Base-by-base conservation (phyloP, 306 rosid species). In the Inga oerstediana region DNA sequence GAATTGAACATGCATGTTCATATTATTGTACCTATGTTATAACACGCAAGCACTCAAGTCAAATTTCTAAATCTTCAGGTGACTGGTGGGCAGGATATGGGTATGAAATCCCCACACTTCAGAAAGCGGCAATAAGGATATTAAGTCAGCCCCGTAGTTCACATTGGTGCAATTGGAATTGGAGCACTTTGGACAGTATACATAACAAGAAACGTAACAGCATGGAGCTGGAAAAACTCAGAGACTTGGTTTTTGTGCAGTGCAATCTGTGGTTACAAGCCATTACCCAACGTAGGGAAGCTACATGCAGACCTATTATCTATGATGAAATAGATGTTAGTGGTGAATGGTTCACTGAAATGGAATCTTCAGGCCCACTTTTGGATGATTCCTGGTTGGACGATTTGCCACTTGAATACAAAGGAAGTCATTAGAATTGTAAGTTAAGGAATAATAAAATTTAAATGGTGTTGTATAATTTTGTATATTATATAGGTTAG, bases 31-130 rank as follows among this genome's bases (percentile, higher is more conserved):
- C 13, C 3, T 45, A 10, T 74, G 83, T 15, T 39, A 27, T 51
- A 34, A 75, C 56, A 82, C 46, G 6, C 51, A 12, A 67, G 68
- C 34, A 46, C 80, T 54, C 9, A 54, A 56, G 69, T 22, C 58
- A 74, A 66, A 71, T 44, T 76, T 64, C 51, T 82, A 82, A 45
- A 72, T 84, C 75, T 65, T 7, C 30, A 91, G 95, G 94, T 66
- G 95, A 91, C 78, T 93, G 97, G 97, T 91, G 95, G 97, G 86
- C 87, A 4, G 91, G 88, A 75, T 93, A 91, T 74, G 97, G 97
- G 20, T 91, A 90, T 49, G 95, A 91, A 75, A 87, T 91, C 81
- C 93, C 94, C 13, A 79, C 91, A 0, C 90, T 91, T 39, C 95
- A 93, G 81, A 91, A 85, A 80, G 89, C 77, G 12, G 97, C 95